Evolutionary conservation across 2,329 filamentous ascomycete genomes (phyloP), one percentile per base, ranked within the genome.

Genomic region (Talaromyces atroroseus): DNA sequence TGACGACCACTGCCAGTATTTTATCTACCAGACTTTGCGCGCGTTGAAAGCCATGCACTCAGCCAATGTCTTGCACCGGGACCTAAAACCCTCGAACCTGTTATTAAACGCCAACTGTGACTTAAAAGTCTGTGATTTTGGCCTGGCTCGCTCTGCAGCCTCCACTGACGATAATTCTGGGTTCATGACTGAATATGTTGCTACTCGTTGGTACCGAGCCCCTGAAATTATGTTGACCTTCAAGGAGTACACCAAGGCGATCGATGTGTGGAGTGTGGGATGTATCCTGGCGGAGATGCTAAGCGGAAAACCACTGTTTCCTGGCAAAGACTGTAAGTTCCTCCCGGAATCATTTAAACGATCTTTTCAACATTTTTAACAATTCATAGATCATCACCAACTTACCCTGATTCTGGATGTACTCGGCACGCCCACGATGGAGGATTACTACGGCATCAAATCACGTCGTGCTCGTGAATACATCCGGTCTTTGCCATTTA

Each of bases 151-250:
- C 68, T 97, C 92, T 10, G 94, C 94, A 12, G 94, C 94, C 8
- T 96, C 92, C 10, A 95, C 95, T 64, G 94, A 99, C 70, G 94
- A 99, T 75, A 99, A 99, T 77, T 96, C 92, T n/a, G 94, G 94
- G 21, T 99, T 99, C 83, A 99, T 99, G 94, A 99, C 94, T 16
- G 94, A 99, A 95, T 99, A 99, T 72, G 94, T 99, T 57, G 94
- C 94, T 52, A 99, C 94, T 48, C 87, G 94, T 68, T 99, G 94
- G 94, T 99, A 99, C 77, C 91, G 94, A 75, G 94, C 94, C 5
- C 94, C 94, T 3, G 94, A 99, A 74, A 99, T 99, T 74, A 99
- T 99, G 94, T 87, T 99, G 78, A 99, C 94, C 12, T 99, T 97
- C 81, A 97, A 99, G 79, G 94, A 99, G 77, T 99, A 99, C 78